Evolutionary conservation across 1,139 yeast species (phyloP).

Genomic region (Magnusiomyces magnusii): DNA sequence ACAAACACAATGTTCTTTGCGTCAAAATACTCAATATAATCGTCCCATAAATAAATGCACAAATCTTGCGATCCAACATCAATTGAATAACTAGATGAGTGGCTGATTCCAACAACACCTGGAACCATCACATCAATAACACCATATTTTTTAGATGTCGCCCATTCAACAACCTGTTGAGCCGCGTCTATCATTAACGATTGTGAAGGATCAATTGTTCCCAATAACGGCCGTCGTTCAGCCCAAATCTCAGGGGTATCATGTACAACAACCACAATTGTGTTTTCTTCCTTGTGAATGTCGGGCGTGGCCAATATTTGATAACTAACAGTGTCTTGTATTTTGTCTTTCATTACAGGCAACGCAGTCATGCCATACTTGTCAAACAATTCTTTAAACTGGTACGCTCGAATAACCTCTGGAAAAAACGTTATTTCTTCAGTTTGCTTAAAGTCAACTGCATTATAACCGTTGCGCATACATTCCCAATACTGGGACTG

Average conservation of each 20-base stretch:
- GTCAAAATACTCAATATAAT: constrained; percentile 64
- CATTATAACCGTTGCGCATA: constrained; percentile 59
- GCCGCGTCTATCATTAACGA: constrained; percentile 62
- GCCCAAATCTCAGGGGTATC: constrained; percentile 97
- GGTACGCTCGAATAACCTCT: constrained; percentile 68
- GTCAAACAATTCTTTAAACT: constrained; percentile 49
- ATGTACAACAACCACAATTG: constrained; percentile 66
- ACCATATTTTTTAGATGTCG: constrained; percentile 47
- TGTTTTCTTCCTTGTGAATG: constrained; percentile 49
- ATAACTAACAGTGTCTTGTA: constrained; percentile 44
- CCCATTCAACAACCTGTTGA: constrained; percentile 52
- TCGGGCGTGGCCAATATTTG: constrained; percentile 72
- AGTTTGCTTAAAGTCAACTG: constrained; percentile 25
- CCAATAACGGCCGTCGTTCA: constrained; percentile 68
- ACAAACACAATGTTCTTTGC: constrained; percentile 67
- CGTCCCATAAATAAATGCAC: constrained; percentile 80
- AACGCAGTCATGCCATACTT: constrained; percentile 55
- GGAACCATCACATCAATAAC: constrained; percentile 82
- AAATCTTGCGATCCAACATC: constrained; percentile 53
- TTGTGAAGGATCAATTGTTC: constrained; percentile 64
- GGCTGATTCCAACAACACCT: constrained; percentile 25
- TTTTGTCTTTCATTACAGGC: constrained; percentile 49
- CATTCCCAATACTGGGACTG: constrained; percentile 89
- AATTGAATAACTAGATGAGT: constrained; percentile 19
- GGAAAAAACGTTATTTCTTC: constrained; percentile 16